These are phyloP conservation scores for Macrocystidia cucumis DNA, from an alignment of 1,284 basidiomycete species.

Conservation along the genomic window DNA sequence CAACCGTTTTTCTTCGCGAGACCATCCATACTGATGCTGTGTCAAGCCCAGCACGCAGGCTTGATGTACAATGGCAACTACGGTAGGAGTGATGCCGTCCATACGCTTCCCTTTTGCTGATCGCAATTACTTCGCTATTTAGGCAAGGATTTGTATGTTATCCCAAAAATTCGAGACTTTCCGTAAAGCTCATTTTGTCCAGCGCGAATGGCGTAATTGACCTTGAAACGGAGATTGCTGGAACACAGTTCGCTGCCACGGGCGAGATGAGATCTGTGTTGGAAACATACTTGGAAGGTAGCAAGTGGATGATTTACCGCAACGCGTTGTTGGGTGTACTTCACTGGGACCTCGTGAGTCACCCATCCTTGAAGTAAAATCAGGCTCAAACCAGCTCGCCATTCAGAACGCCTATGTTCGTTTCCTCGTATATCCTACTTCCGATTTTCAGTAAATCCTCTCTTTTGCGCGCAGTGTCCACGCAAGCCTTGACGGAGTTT, in stretches of 20 bases:
- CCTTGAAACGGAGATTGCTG: conserved; percentile 42
- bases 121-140: neutral
- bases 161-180: neutral
- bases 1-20: neutral
- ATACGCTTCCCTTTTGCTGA: neutral
- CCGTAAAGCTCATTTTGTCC: neutral
- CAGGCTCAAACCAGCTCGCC: too few species aligned
- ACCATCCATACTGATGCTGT: neutral
- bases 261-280: conserved; percentile 33
- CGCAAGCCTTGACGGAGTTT: too few species aligned
- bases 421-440: too few species aligned
- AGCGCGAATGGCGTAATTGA: conserved; percentile 46
- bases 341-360: conserved; percentile 59
- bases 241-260: conserved; percentile 43
- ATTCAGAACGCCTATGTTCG: too few species aligned
- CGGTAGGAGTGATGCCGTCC: conserved; percentile 13
- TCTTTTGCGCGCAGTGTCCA: too few species aligned
- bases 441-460: too few species aligned
- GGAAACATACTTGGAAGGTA: conserved; percentile 37
- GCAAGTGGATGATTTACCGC: conserved; percentile 57
- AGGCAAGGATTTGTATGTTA: conserved; percentile 52
- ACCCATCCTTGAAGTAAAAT: too few species aligned
- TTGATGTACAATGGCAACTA: conserved; percentile 62
- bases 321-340: conserved; percentile 43
- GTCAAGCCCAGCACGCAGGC: conserved; percentile 42